A percentile compares a stretch with the other conserved stretches of the same genome.
Conservation (phyloP, 2,329 filamentous ascomycete genomes). For the Trichophyton schoenleinii region DNA sequence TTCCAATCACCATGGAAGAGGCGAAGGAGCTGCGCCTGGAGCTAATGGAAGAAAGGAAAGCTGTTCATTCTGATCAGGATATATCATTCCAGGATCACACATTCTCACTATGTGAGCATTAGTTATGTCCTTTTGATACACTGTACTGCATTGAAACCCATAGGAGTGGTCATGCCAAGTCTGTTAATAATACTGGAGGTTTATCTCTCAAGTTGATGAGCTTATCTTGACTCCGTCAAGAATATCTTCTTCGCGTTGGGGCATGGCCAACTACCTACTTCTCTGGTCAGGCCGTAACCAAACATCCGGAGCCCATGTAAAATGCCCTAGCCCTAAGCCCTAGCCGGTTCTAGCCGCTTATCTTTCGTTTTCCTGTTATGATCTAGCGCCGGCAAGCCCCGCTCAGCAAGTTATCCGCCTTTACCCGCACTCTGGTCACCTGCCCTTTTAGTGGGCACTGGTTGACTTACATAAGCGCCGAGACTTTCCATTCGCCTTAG, state of each 20-base stretch:
- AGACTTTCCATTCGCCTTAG: neutral
- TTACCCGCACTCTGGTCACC: neutral
- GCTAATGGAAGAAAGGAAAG: constrained; percentile 13
- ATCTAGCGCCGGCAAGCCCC: neutral
- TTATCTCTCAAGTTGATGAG: neutral
- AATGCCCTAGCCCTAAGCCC: constrained; percentile 1
- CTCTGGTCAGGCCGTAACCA: neutral
- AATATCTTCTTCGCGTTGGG: neutral
- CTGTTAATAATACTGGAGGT: too few relatives aligned
- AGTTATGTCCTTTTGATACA: neutral
- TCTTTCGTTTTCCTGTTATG: neutral
- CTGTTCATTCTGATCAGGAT: neutral
- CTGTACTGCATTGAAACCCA: too few relatives aligned
- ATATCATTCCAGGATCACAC: neutral
- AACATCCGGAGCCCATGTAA: neutral
- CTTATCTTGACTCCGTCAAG: neutral
- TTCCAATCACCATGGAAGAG: constrained; percentile 10
- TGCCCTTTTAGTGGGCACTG: neutral
- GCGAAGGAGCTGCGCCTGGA: constrained; percentile 10
- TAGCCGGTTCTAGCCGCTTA: neutral
- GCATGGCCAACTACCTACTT: constrained; percentile 1
- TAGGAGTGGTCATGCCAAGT: too few relatives aligned
- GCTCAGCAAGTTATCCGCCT: neutral
- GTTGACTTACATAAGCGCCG: neutral
- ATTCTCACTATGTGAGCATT: constrained; percentile 14